Evolutionary conservation across 345 rosid genomes (phyloP).

Genomic region (Brassica cretica): DNA sequence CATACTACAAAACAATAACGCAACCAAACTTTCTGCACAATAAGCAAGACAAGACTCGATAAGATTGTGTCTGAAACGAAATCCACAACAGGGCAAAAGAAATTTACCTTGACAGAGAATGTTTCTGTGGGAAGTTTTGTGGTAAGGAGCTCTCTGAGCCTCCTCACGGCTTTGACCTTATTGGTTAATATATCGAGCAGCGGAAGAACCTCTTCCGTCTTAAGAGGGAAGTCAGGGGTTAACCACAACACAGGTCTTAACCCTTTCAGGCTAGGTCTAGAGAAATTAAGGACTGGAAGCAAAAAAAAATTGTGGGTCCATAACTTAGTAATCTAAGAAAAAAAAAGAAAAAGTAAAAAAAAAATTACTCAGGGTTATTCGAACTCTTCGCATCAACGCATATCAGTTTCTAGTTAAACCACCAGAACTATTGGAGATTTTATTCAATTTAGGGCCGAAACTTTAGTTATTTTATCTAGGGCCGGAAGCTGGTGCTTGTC

Average conservation of each 20-base stretch:
- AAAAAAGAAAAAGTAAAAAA: no score
- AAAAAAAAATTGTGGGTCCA: no score
- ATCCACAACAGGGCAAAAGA: not conserved
- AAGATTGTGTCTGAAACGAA: not conserved
- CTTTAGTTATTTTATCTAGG: no score
- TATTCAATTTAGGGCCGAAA: no score
- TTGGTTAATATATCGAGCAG: constrained; percentile 88
- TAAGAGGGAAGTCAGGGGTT: constrained; percentile 83
- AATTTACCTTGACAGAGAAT: constrained; percentile 82
- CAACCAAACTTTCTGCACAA: constrained; percentile 41
- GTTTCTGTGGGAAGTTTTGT: constrained; percentile 82
- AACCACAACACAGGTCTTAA: constrained; percentile 88
- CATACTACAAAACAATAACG: constrained; percentile 21
- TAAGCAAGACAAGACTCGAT: not conserved
- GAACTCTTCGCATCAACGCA: no score
- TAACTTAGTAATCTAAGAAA: no score
- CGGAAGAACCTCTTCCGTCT: constrained; percentile 86
- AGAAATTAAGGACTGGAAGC: no score
- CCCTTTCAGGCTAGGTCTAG: constrained; percentile 43
- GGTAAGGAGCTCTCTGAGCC: constrained; percentile 84
- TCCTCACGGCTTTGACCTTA: constrained; percentile 89
- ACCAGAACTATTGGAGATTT: no score
- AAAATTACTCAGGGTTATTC: no score
- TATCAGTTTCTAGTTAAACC: no score
- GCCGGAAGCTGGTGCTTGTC: no score